Percentiles rank a stretch among this genome's conserved stretches.
phyloP scores from a whole-genome alignment of 768 basidiomycete genomes.

The Panellus pusillus region DNA sequence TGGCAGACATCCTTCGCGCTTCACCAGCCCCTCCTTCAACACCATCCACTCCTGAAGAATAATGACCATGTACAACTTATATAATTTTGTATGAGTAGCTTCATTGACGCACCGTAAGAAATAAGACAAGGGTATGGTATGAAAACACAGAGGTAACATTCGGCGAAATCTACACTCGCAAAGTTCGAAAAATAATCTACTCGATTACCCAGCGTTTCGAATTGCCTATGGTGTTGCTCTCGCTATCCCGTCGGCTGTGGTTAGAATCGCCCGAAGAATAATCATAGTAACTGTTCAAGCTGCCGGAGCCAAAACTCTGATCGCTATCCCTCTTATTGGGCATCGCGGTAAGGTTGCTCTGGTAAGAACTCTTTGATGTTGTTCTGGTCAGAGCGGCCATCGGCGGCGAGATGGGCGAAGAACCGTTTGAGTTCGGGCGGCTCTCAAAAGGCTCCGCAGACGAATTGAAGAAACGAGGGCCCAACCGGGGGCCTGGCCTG shows the following conservation, averaged over 20 bases:
- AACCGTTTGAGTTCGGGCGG: conserved; percentile 18
- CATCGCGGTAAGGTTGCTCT: conserved; percentile 28
- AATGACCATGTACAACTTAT: conserved; percentile 13
- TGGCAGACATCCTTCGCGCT: conserved; percentile 51
- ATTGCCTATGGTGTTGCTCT: conserved; percentile 22
- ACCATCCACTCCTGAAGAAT: conserved; percentile 24
- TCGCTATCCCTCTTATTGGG: conserved; percentile 40
- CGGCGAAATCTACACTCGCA: conserved; percentile 8
- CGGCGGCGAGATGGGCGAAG: conserved; percentile 31
- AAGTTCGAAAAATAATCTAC: conserved; percentile 3
- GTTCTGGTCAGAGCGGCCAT: conserved; percentile 37
- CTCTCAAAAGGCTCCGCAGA: conserved; percentile 42
- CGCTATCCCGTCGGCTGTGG: conserved; percentile 33
- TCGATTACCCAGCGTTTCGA: conserved; percentile 22
- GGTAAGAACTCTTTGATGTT: conserved; percentile 32
- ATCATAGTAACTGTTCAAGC: conserved; percentile 32
- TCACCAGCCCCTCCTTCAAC: conserved; percentile 52
- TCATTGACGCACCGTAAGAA: conserved; percentile 7
- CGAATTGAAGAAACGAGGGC: conserved; percentile 49
- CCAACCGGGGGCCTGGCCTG: conserved; percentile 33
- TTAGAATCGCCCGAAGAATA: conserved; percentile 31
- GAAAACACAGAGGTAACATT: conserved; percentile 4
- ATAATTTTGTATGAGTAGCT: conserved; percentile 18
- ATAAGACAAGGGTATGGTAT: not conserved
- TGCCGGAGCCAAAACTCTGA: conserved; percentile 40